Evolutionary conservation across 2,329 filamentous ascomycete species (phyloP).

Genomic region (Aureobasidium namibiae): DNA sequence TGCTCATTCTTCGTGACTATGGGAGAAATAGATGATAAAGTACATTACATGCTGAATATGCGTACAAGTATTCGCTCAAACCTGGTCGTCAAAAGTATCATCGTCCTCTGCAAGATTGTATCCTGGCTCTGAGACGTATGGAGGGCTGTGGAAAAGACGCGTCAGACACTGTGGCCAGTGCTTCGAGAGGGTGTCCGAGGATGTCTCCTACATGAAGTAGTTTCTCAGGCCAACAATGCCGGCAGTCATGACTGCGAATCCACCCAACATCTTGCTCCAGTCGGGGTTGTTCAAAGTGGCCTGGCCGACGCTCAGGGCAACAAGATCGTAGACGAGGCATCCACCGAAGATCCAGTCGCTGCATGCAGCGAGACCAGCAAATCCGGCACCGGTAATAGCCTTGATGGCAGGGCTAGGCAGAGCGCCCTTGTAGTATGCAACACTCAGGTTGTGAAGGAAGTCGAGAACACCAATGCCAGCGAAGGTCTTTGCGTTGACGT

Average conservation of each 20-base stretch:
- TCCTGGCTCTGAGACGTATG: slow-evolving; percentile 22
- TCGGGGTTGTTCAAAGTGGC: slow-evolving; percentile 36
- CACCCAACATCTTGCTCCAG: slow-evolving; percentile 45
- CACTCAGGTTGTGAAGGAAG: slow-evolving; percentile 50
- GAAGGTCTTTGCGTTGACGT: slow-evolving; percentile 52
- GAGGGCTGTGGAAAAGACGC: slow-evolving; percentile 19
- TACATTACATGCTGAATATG: neutral
- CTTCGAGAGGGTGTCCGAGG: neutral
- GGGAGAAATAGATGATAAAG: neutral
- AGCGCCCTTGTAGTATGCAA: slow-evolving; percentile 46
- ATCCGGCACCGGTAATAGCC: slow-evolving; percentile 45
- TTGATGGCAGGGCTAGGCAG: slow-evolving; percentile 41
- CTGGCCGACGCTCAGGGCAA: slow-evolving; percentile 48
- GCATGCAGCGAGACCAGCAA: slow-evolving; percentile 40
- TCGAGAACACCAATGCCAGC: slow-evolving; percentile 54
- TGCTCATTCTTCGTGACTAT: neutral
- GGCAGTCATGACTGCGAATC: slow-evolving; percentile 44
- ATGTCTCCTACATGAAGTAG: slow-evolving; percentile 38
- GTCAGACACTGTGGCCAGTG: neutral
- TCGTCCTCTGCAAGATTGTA: slow-evolving; percentile 21
- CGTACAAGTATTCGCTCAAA: neutral
- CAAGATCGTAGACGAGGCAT: slow-evolving; percentile 51
- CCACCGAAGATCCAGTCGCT: slow-evolving; percentile 56
- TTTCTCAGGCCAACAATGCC: slow-evolving; percentile 48
- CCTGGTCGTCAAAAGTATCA: slow-evolving; percentile 20